These are phyloP conservation scores for Falciphora oryzae DNA, from an alignment of 2,329 filamentous ascomycete genomes.

Conservation along the genomic window DNA sequence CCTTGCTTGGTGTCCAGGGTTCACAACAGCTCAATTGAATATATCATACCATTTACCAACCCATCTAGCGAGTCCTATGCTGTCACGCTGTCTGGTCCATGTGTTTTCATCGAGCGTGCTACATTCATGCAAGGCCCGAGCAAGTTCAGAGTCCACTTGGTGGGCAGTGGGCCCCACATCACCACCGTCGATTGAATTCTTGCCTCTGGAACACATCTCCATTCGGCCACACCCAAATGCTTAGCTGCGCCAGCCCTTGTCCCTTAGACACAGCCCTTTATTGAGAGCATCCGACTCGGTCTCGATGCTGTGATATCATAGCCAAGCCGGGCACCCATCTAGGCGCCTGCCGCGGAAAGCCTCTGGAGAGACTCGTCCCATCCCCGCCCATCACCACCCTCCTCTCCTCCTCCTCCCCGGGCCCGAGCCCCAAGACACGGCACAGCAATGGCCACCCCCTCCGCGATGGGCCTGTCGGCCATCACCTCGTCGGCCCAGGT, in stretches of 20 bases:
- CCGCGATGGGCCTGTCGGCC: conserved; percentile 39
- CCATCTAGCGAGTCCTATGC: too few species aligned
- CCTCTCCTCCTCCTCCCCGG: too few species aligned
- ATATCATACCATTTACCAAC: too few species aligned
- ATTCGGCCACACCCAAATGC: neutral
- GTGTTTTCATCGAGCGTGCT: too few species aligned
- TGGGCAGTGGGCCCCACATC: too few species aligned
- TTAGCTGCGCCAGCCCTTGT: neutral
- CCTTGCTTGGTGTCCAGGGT: too few species aligned
- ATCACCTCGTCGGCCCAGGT: conserved; percentile 47
- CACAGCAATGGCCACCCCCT: conserved; percentile 30
- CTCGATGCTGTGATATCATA: neutral
- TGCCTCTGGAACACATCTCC: neutral
- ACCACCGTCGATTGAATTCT: neutral
- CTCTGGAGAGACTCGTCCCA: neutral
- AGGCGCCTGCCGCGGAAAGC: neutral
- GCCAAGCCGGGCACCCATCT: neutral
- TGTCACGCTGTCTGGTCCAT: too few species aligned
- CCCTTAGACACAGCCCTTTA: too few species aligned
- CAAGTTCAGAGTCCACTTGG: too few species aligned
- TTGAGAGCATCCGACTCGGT: neutral
- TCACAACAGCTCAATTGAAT: too few species aligned
- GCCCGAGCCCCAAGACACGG: neutral
- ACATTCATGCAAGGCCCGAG: too few species aligned
- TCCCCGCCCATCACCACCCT: too few species aligned